These are phyloP conservation scores for Nannochloropsis limnetica DNA, from an alignment of 352 stramenopile genomes.

Conservation along the genomic window DNA sequence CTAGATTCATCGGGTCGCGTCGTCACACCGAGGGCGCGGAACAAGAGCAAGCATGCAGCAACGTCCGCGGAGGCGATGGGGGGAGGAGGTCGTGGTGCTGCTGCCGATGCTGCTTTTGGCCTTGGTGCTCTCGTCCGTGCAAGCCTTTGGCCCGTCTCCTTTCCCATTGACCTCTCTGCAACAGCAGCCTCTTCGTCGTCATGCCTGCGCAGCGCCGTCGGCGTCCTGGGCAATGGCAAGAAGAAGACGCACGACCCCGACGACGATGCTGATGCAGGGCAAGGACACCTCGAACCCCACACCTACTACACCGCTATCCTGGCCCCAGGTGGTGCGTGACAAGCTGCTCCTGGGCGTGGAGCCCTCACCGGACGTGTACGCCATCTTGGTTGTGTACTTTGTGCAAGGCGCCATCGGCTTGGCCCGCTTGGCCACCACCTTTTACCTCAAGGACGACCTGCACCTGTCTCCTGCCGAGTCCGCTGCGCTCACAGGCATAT, in stretches of 20 bases:
- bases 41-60: neutral
- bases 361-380: slow-evolving; percentile 45
- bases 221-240: no score
- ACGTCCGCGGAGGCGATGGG: neutral
- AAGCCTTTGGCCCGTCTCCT: neutral
- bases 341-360: neutral
- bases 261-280: neutral
- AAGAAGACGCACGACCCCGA: neutral
- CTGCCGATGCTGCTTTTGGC: neutral
- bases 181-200: neutral
- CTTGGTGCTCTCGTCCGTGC: neutral
- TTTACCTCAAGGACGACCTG: slow-evolving; percentile 92
- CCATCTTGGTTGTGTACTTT: slow-evolving; percentile 53
- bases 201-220: neutral
- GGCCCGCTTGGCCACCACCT: slow-evolving; percentile 78
- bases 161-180: neutral
- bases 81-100: neutral
- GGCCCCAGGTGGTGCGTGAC: neutral
- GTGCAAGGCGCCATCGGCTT: slow-evolving; percentile 81
- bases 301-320: neutral
- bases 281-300: neutral
- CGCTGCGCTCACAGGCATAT: slow-evolving; percentile 77
- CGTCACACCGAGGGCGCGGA: neutral
- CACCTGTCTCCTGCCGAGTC: slow-evolving; percentile 80
- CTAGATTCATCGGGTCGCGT: no score